Evolutionary conservation across 352 stramenopile species (phyloP), one percentile per base, ranked within the genome.

Genomic region (Globisporangium ultimum): DNA sequence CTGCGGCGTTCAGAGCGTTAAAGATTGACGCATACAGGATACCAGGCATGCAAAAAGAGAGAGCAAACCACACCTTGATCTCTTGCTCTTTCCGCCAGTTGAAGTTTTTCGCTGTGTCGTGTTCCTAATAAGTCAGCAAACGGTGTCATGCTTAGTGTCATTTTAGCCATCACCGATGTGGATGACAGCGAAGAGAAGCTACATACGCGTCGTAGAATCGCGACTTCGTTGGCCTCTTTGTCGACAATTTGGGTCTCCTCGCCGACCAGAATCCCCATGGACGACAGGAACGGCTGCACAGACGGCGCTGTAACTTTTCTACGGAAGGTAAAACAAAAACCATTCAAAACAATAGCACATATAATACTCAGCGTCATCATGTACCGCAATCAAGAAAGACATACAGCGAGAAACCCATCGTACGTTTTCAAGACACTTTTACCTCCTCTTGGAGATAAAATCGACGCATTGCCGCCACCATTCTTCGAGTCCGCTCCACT

Each of bases 171-270:
- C 48, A 15, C 47, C 7, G 40, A 1, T n/a, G 1, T 45, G 40
- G 40, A 45, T 45, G 40, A n/a, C 2, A 36, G 28, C 7, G 13
- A 46, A 50, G 20, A 3, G 14, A 43, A n/a, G 24, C 0, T 3
- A 22, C 69, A 46, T 61, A 92, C 78, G 45, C 84, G 72, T 8
- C 80, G 80, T 8, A 91, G 66, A 61, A 72, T 73, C 3, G 79
- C 67, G 22, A 91, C 70, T 63, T 93, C 84, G 57, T 93, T 86
- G 10, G 88, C 71, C 64, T 93, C 81, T 45, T 87, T 88, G 48
- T 91, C 81, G 8, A 93, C 80, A 54, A 93, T 88, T 21, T 91
- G 79, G 17, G 77, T 78, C 57, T 93, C 84, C 24, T 91, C 80
- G 11, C 84, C 84, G 17, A 93, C 76, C 9, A 72, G 17, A 53